phyloP scores from a whole-genome alignment of 2,329 filamentous ascomycete species.

The Pseudogymnoascus sp. region DNA sequence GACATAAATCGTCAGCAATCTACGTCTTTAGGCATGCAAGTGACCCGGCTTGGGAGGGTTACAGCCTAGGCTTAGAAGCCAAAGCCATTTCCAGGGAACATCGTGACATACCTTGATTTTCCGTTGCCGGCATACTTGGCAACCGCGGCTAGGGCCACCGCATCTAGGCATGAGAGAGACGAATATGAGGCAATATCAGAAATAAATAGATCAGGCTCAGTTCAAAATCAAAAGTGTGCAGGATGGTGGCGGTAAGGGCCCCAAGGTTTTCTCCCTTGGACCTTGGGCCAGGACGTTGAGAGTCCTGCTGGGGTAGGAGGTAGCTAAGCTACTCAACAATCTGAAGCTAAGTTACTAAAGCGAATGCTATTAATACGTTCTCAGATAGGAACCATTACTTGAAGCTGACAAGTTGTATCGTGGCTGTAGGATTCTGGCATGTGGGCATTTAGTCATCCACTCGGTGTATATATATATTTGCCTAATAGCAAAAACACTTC shows the following conservation, averaged over 20 bases:
- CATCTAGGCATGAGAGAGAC: not conserved
- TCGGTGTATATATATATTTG: not conserved
- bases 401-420: not conserved
- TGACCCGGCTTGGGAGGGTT: not conserved
- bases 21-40: not conserved
- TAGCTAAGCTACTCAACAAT: not conserved
- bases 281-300: not conserved
- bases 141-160: conserved; percentile 4
- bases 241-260: not conserved
- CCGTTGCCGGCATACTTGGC: conserved; percentile 4
- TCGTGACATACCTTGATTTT: not conserved
- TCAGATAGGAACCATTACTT: not conserved
- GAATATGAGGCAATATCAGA: too few relatives aligned
- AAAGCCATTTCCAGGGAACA: not conserved
- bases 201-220: not conserved
- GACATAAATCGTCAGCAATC: not conserved
- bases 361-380: not conserved
- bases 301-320: not conserved
- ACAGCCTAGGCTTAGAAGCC: not conserved
- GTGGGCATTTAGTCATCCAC: not conserved
- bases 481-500: too few relatives aligned
- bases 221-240: not conserved
- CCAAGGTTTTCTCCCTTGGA: not conserved
- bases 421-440: not conserved
- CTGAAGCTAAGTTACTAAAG: not conserved